Conservation (phyloP, 2,329 filamentous ascomycete species). For the Mycosphaerelloides madeirae region DNA sequence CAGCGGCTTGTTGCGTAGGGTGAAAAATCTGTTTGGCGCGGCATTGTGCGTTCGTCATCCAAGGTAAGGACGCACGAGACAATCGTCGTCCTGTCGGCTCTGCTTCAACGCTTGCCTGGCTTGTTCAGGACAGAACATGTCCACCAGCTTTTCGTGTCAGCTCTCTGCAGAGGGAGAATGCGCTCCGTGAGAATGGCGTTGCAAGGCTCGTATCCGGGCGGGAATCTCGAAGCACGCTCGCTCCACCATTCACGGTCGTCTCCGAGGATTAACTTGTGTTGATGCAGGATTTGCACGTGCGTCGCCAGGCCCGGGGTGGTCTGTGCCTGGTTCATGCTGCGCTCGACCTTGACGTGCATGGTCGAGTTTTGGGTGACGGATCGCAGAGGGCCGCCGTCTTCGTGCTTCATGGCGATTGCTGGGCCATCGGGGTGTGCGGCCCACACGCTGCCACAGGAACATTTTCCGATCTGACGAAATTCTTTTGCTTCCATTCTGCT, state of each 20-base stretch:
- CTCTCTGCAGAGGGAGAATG: not conserved
- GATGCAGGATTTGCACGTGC: not conserved
- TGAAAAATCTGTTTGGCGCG: slow-evolving; percentile 31
- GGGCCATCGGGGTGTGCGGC: slow-evolving; percentile 2
- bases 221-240: not conserved
- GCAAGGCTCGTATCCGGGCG: not conserved
- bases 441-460: slow-evolving; percentile 11
- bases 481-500: too few relatives aligned
- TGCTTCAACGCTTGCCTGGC: slow-evolving; percentile 2
- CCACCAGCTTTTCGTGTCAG: slow-evolving; percentile 9
- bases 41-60: slow-evolving; percentile 33
- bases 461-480: slow-evolving; percentile 10
- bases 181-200: slow-evolving; percentile 1
- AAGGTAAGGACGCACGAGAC: slow-evolving; percentile 48
- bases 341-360: slow-evolving; percentile 3
- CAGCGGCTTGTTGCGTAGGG: slow-evolving; percentile 48
- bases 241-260: not conserved
- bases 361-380: slow-evolving; percentile 1
- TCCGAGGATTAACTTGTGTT: not conserved
- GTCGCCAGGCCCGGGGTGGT: not conserved
- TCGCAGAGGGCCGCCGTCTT: not conserved
- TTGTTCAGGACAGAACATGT: slow-evolving; percentile 5
- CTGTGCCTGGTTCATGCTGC: slow-evolving; percentile 2
- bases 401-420: slow-evolving; percentile 4
- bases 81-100: slow-evolving; percentile 30